A percentile compares a stretch with the other conserved stretches of the same genome.
These are phyloP conservation scores for Lycium ferocissimum DNA, from an alignment of 257 asterid species.

Conservation along the genomic window DNA sequence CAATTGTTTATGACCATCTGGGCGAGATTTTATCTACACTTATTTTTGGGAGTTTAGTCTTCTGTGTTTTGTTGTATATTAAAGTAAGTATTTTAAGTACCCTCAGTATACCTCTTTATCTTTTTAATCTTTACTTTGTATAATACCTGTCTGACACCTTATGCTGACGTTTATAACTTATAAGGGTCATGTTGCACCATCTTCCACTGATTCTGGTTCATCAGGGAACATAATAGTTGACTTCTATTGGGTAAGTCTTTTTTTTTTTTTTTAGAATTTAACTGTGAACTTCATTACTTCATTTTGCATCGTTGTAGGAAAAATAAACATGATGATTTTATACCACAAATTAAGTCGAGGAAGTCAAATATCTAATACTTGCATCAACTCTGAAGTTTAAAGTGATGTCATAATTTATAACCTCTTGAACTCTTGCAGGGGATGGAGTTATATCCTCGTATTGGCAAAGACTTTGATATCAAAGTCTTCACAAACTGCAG, in stretches of 20 bases:
- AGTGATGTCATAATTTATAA: background rate
- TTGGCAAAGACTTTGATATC: slow-evolving; percentile 91
- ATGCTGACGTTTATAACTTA: slow-evolving; percentile 29
- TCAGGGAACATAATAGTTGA: slow-evolving; percentile 87
- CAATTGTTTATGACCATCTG: slow-evolving; percentile 86
- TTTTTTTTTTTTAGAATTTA: slow-evolving; percentile 4
- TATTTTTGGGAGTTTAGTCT: slow-evolving; percentile 81
- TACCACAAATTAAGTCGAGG: background rate
- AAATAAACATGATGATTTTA: background rate
- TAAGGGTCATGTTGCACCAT: slow-evolving; percentile 87
- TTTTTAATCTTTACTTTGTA: background rate
- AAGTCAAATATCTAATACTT: background rate
- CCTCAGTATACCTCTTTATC: background rate
- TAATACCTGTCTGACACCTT: slow-evolving; percentile 41
- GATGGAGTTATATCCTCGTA: slow-evolving; percentile 97
- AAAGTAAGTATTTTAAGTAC: slow-evolving; percentile 58
- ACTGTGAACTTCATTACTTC: background rate
- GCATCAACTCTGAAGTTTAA: background rate
- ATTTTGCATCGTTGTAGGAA: background rate
- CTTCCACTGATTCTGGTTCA: slow-evolving; percentile 94
- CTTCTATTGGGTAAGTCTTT: slow-evolving; percentile 83
- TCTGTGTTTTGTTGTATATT: slow-evolving; percentile 78
- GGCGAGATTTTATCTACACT: slow-evolving; percentile 93
- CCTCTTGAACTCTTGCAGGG: slow-evolving; percentile 59
- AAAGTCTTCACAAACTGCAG: slow-evolving; percentile 97